Conservation (phyloP, 768 basidiomycete genomes). For the Mycena capillaripes region DNA sequence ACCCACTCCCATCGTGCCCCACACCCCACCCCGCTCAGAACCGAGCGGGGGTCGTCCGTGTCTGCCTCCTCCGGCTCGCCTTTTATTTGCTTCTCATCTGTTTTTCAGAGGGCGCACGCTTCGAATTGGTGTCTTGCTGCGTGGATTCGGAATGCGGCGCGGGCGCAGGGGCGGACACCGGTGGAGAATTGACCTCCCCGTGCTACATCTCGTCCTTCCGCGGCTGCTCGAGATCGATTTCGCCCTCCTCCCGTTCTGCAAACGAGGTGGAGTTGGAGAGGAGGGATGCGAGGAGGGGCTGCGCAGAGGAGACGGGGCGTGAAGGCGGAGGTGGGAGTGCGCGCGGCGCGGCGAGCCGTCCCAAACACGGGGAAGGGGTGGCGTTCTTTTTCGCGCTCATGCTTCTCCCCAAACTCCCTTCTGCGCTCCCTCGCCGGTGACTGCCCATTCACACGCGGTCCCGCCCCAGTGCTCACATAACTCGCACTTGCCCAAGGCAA, state of each 20-base stretch:
- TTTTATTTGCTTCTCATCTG: slow-evolving; percentile 31
- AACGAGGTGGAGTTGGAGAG: no score
- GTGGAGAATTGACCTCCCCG: no score
- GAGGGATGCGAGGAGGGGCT: no score
- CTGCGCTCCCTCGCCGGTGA: background rate
- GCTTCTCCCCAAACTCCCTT: no score
- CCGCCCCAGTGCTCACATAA: no score
- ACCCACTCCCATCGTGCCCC: slow-evolving; percentile 82
- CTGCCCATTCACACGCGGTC: no score
- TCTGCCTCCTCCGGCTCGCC: slow-evolving; percentile 34
- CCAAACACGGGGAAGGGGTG: background rate
- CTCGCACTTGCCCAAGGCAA: slow-evolving; percentile 10
- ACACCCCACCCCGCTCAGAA: slow-evolving; percentile 86
- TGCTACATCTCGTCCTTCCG: slow-evolving; percentile 38
- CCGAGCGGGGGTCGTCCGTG: slow-evolving; percentile 54
- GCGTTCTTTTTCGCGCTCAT: background rate
- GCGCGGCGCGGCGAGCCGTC: no score
- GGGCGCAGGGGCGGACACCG: no score
- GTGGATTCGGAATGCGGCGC: no score
- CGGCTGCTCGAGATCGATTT: background rate
- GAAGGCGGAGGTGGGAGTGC: background rate
- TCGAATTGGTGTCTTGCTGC: no score
- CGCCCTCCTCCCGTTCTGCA: slow-evolving; percentile 32
- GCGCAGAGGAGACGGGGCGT: no score
- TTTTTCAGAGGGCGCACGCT: no score